Conservation (phyloP, 2,329 filamentous ascomycete genomes). For the Curvularia verruculosa region DNA sequence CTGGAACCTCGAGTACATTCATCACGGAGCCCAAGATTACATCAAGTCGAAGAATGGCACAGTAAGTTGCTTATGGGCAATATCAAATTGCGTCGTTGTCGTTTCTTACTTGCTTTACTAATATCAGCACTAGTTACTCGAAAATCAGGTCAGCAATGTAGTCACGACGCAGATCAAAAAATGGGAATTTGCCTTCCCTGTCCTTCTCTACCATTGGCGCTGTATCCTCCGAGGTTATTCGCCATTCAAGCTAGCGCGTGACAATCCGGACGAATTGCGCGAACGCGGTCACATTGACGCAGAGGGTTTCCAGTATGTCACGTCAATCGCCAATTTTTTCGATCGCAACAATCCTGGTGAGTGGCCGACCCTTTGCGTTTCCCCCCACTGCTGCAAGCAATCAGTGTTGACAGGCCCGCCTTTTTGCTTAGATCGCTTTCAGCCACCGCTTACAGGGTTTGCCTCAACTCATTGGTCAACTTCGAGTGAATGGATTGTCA, state of each 20-base stretch:
- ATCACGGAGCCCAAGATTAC: conserved; percentile 42
- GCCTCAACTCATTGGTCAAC: conserved; percentile 32
- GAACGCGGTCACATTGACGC: conserved; percentile 39
- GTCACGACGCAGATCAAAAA: conserved; percentile 43
- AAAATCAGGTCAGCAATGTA: conserved; percentile 41
- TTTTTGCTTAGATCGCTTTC: conserved; percentile 32
- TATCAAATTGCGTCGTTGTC: background rate
- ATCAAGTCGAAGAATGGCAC: conserved; percentile 45
- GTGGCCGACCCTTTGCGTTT: conserved; percentile 8
- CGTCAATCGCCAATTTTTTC: conserved; percentile 32
- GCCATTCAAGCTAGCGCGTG: conserved; percentile 44
- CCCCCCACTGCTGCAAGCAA: conserved; percentile 10
- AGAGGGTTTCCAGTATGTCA: conserved; percentile 41
- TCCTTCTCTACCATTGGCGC: conserved; percentile 44
- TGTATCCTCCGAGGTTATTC: conserved; percentile 39
- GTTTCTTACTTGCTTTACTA: conserved; percentile 13
- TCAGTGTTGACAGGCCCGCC: conserved; percentile 1
- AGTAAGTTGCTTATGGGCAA: conserved; percentile 27
- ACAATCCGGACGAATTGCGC: conserved; percentile 44
- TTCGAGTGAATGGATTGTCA: conserved; percentile 42
- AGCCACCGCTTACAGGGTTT: conserved; percentile 38
- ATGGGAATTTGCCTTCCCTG: conserved; percentile 42
- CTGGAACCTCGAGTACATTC: conserved; percentile 48
- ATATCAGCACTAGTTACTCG: conserved; percentile 33
- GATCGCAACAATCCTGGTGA: conserved; percentile 35